Evolutionary conservation across 2,329 filamentous ascomycete species (phyloP).

Genomic region (Cladosporium sp.): DNA sequence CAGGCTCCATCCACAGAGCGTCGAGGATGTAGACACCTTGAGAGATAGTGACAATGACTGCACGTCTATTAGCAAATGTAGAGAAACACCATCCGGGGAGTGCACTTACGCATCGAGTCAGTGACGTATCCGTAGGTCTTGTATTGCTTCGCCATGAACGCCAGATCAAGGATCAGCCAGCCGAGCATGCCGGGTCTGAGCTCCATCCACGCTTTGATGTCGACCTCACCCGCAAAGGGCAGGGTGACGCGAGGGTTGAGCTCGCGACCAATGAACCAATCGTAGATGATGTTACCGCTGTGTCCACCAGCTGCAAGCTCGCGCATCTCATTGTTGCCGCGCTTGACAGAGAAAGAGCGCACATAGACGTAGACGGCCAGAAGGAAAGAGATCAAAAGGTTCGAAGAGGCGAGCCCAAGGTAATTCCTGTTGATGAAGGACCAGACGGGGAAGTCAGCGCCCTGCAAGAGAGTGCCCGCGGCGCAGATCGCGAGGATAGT

Average conservation of each 20-base stretch:
- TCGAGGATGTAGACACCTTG: constrained; percentile 82
- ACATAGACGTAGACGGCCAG: constrained; percentile 76
- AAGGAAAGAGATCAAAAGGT: constrained; percentile 66
- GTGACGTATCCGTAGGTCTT: constrained; percentile 74
- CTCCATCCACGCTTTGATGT: constrained; percentile 87
- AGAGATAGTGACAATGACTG: constrained; percentile 64
- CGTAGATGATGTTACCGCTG: constrained; percentile 80
- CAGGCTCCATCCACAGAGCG: constrained; percentile 77
- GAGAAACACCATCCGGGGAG: not conserved
- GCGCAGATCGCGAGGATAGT: constrained; percentile 65
- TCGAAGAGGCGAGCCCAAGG: constrained; percentile 74
- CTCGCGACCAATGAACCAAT: constrained; percentile 95
- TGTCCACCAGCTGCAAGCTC: constrained; percentile 77
- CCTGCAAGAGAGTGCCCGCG: constrained; percentile 68
- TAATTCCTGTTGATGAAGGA: constrained; percentile 91
- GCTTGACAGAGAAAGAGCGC: constrained; percentile 72
- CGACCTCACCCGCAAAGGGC: constrained; percentile 74
- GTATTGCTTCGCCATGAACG: constrained; percentile 84
- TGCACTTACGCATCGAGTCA: constrained; percentile 59
- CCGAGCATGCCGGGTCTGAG: constrained; percentile 86
- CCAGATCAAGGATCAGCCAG: constrained; percentile 79
- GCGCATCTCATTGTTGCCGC: constrained; percentile 64
- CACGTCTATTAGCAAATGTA: constrained; percentile 11
- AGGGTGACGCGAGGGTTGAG: constrained; percentile 80
- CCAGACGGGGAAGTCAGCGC: constrained; percentile 81